These are phyloP conservation scores for Aspergillus fischeri DNA, from an alignment of 2,329 filamentous ascomycete genomes.

Conservation along the genomic window DNA sequence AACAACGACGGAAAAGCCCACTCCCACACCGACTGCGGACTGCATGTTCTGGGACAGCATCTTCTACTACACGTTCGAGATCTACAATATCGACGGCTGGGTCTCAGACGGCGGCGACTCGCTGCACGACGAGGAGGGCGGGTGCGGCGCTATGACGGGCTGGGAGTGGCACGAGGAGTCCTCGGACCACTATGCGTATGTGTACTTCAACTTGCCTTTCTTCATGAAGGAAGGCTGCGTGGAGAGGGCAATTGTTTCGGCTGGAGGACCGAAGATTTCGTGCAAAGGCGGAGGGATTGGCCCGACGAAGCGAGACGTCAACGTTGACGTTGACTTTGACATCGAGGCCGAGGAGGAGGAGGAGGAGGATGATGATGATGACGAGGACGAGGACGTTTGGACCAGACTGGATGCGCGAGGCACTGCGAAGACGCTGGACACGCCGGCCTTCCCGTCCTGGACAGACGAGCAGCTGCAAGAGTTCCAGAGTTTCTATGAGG, in stretches of 20 bases:
- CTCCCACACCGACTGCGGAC: too few species aligned
- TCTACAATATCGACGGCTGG: too few species aligned
- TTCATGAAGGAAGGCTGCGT: slow-evolving; percentile 24
- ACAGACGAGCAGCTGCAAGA: neutral
- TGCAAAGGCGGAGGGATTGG: slow-evolving; percentile 4
- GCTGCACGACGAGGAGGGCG: too few species aligned
- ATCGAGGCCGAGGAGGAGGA: neutral
- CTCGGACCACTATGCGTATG: neutral
- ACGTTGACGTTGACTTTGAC: neutral
- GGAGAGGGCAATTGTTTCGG: slow-evolving; percentile 23
- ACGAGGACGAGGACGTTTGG: neutral
- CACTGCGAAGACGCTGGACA: neutral
- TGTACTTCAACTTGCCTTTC: slow-evolving; percentile 19
- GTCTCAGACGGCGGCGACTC: too few species aligned
- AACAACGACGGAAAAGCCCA: too few species aligned
- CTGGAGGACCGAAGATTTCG: slow-evolving; percentile 20
- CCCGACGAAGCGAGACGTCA: neutral
- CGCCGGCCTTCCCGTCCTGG: neutral
- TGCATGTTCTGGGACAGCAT: too few species aligned
- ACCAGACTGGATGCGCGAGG: neutral
- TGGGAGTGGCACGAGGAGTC: too few species aligned
- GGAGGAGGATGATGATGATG: neutral
- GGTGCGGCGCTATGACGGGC: too few species aligned
- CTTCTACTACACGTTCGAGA: too few species aligned
- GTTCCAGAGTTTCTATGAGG: neutral